These are phyloP conservation scores for Starmerella bombi DNA, from an alignment of 805 yeast species.

Conservation along the genomic window DNA sequence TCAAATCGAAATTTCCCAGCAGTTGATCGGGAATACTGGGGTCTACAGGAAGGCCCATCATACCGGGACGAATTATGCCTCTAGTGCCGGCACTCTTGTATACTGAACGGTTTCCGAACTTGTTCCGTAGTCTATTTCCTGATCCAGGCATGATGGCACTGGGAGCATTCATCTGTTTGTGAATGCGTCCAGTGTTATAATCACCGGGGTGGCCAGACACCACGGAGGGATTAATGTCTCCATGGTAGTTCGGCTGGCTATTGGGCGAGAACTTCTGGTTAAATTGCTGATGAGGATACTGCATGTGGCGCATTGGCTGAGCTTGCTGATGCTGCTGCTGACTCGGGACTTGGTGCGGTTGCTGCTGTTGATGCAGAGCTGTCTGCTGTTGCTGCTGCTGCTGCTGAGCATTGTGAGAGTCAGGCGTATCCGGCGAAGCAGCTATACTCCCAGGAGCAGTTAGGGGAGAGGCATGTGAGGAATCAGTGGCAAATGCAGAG, in stretches of 20 bases:
- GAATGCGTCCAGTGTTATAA: conserved; percentile 10
- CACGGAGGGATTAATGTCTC: neutral
- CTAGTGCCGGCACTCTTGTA: conserved; percentile 7
- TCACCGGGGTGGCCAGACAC: neutral
- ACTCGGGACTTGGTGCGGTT: neutral
- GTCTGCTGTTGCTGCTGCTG: neutral
- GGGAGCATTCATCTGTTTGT: conserved; percentile 10
- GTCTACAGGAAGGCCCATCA: conserved; percentile 20
- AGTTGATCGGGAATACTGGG: conserved; percentile 17
- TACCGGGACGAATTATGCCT: conserved; percentile 17
- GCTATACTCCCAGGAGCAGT: conserved; percentile 1
- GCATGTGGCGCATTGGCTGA: neutral
- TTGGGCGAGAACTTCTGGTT: neutral
- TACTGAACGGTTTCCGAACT: neutral
- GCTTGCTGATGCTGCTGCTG: neutral
- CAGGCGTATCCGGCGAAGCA: neutral
- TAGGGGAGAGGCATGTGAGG: conserved; percentile 3
- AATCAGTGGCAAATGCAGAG: neutral
- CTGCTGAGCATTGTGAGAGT: neutral
- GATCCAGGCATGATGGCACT: neutral
- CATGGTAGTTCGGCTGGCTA: neutral
- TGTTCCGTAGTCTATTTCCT: neutral
- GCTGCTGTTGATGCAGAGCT: conserved; percentile 4
- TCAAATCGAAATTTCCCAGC: conserved; percentile 11
- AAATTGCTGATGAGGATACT: neutral